These are phyloP conservation scores for Asterochloris sp. DNA, from an alignment of 139 green algal genomes.

Conservation along the genomic window DNA sequence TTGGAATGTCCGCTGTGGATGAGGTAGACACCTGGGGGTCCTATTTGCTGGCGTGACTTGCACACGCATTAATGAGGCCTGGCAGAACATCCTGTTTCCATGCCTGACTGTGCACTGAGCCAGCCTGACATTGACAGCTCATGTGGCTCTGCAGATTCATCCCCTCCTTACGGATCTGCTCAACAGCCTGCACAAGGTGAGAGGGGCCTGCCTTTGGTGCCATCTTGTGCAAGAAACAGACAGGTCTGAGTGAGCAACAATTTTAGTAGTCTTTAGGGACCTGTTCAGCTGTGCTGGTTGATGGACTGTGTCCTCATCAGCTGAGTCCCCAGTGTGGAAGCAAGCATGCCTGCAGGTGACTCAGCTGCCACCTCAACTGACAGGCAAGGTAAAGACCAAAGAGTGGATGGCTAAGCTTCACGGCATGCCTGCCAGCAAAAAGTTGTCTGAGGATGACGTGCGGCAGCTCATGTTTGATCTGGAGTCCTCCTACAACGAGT, in stretches of 20 bases:
- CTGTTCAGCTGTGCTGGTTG: neutral
- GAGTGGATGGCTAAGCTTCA: slow-evolving; percentile 75
- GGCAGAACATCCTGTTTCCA: neutral
- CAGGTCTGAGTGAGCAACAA: too few relatives aligned
- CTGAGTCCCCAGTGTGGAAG: neutral
- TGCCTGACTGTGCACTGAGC: neutral
- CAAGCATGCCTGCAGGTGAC: slow-evolving; percentile 36
- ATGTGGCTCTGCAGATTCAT: slow-evolving; percentile 52
- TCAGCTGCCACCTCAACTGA: slow-evolving; percentile 73
- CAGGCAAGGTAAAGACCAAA: slow-evolving; percentile 66
- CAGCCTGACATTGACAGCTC: neutral
- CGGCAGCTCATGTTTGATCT: slow-evolving; percentile 91
- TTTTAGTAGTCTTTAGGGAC: too few relatives aligned
- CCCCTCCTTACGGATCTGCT: slow-evolving; percentile 84
- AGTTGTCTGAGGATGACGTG: slow-evolving; percentile 77
- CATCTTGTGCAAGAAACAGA: too few relatives aligned
- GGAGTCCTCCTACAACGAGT: slow-evolving; percentile 79
- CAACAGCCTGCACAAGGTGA: slow-evolving; percentile 63
- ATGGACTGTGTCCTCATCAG: neutral
- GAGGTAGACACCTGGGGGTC: slow-evolving; percentile 42
- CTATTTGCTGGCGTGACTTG: too few relatives aligned
- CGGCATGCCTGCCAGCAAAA: slow-evolving; percentile 72
- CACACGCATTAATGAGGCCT: too few relatives aligned
- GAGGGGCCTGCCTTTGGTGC: neutral
- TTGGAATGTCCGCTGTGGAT: slow-evolving; percentile 93